A percentile compares a stretch with the other conserved stretches of the same genome.
These are phyloP conservation scores for Jatropha curcas DNA, from an alignment of 345 rosid species.

Conservation along the genomic window DNA sequence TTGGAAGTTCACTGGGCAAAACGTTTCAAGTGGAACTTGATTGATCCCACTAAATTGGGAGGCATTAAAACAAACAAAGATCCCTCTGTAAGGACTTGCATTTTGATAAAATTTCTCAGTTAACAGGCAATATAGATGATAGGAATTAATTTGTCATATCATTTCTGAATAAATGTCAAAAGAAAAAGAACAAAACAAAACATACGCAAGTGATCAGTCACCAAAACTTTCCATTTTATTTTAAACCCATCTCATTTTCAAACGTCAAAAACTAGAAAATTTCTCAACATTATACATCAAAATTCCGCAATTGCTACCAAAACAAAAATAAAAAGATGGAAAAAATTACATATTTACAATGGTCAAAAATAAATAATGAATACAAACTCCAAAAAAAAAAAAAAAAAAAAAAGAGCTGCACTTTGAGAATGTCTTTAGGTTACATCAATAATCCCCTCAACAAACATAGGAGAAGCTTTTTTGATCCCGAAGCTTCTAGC, in stretches of 20 bases:
- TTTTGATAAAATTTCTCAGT: too few species aligned
- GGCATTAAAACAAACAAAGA: too few species aligned
- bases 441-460: background rate
- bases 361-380: background rate
- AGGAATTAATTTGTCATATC: too few species aligned
- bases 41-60: too few species aligned
- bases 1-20: too few species aligned
- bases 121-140: too few species aligned
- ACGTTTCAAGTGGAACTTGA: too few species aligned
- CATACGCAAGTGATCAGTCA: too few species aligned
- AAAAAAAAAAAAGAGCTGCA: too few species aligned
- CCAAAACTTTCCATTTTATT: background rate
- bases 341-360: constrained; percentile 20
- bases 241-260: constrained; percentile 1
- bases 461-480: background rate
- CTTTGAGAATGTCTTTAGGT: background rate
- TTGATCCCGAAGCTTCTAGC: constrained; percentile 5
- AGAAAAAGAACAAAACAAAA: background rate
- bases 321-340: too few species aligned
- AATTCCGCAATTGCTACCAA: background rate
- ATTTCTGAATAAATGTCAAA: background rate
- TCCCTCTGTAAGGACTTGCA: too few species aligned
- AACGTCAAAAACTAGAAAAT: background rate
- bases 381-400: background rate
- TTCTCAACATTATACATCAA: background rate